phyloP scores from a whole-genome alignment of 1,284 basidiomycete genomes.

The Clitocybe nebularis region DNA sequence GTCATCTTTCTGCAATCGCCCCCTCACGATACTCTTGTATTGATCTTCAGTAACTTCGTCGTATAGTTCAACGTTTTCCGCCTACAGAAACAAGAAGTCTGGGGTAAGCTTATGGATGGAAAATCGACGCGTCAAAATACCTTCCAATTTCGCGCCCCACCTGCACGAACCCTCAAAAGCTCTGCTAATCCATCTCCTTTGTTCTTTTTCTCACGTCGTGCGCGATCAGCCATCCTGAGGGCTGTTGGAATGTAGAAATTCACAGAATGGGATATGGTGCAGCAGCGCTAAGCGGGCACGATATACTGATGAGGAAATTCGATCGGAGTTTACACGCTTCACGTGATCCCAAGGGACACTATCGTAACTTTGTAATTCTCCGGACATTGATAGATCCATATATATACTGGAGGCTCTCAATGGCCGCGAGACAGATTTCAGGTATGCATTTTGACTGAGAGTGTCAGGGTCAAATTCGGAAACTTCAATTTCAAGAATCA shows the following conservation, averaged over 20 bases:
- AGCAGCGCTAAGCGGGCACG: background rate
- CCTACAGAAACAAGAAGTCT: slow-evolving; percentile 23
- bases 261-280: background rate
- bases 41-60: slow-evolving; percentile 93
- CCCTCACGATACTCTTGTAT: slow-evolving; percentile 83
- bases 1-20: slow-evolving; percentile 86
- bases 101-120: background rate
- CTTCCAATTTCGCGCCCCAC: slow-evolving; percentile 15
- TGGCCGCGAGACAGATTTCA: too few species aligned
- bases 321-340: slow-evolving; percentile 4
- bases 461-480: too few species aligned
- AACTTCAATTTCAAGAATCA: too few species aligned
- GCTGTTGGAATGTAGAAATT: background rate
- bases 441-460: too few species aligned
- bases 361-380: too few species aligned
- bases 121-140: slow-evolving; percentile 8
- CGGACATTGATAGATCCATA: too few species aligned
- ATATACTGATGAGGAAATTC: background rate
- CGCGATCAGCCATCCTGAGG: slow-evolving; percentile 28
- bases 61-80: slow-evolving; percentile 76
- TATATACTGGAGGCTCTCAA: too few species aligned
- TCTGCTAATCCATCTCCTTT: slow-evolving; percentile 17
- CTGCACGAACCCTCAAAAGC: slow-evolving; percentile 17
- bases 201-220: slow-evolving; percentile 16
- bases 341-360: slow-evolving; percentile 5